Percentiles rank a stretch among this genome's conserved stretches.
Evolutionary conservation across 1,284 basidiomycete genomes (phyloP).

Genomic region (Tremellales sp.): DNA sequence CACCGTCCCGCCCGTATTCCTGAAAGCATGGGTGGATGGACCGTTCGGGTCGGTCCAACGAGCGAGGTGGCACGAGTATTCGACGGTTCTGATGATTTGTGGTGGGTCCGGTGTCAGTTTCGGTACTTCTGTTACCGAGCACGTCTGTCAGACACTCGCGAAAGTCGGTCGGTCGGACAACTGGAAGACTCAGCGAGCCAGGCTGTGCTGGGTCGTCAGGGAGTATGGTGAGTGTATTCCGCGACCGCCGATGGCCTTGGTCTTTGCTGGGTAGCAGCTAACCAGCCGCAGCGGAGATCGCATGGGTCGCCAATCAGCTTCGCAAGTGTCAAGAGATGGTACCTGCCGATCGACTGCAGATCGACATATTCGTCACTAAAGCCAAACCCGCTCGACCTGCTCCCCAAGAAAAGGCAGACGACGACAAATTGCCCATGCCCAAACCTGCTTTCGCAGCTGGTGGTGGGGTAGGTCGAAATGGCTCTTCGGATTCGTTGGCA

Average conservation of each 20-base stretch:
- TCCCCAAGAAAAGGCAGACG: slow-evolving; percentile 5
- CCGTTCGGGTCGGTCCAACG: too few relatives aligned
- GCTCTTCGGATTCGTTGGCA: slow-evolving; percentile 11
- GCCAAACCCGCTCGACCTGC: too few relatives aligned
- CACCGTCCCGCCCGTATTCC: slow-evolving; percentile 36
- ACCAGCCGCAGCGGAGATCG: slow-evolving; percentile 62
- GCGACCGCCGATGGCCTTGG: slow-evolving; percentile 63
- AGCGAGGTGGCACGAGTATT: too few relatives aligned
- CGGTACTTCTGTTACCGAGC: too few relatives aligned
- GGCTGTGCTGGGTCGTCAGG: too few relatives aligned
- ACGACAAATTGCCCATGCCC: slow-evolving; percentile 51
- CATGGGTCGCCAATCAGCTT: slow-evolving; percentile 72
- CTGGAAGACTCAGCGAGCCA: too few relatives aligned
- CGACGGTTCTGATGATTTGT: too few relatives aligned
- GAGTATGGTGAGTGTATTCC: too few relatives aligned
- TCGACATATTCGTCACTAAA: slow-evolving; percentile 78
- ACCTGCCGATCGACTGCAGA: slow-evolving; percentile 58
- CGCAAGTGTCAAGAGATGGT: slow-evolving; percentile 65
- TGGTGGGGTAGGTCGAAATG: slow-evolving; percentile 10
- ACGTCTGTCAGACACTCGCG: too few relatives aligned
- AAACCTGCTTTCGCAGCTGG: slow-evolving; percentile 49
- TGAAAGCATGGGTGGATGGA: slow-evolving; percentile 67
- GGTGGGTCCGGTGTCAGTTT: too few relatives aligned
- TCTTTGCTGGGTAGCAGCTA: slow-evolving; percentile 66
- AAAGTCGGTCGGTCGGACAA: too few relatives aligned